These are phyloP conservation scores for Hypomontagnella submonticulosa DNA, from an alignment of 495 filamentous ascomycete genomes.

Conservation along the genomic window DNA sequence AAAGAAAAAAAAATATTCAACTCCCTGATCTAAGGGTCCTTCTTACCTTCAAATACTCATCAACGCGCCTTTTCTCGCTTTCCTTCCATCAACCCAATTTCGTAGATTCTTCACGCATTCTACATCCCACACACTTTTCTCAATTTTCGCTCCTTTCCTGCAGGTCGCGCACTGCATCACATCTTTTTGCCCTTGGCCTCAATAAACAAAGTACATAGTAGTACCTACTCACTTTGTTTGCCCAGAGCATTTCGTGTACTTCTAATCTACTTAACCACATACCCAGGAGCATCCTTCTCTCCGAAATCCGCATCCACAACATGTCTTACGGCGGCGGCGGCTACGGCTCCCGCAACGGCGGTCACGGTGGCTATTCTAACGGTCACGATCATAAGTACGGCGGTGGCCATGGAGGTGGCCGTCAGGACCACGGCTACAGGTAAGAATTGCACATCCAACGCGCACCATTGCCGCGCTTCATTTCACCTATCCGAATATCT, in stretches of 20 bases:
- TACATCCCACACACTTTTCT: constrained; percentile 26
- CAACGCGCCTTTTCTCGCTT: constrained; percentile 15
- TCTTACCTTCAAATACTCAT: constrained; percentile 38
- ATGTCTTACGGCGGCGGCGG: constrained; percentile 84
- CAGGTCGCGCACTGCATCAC: constrained; percentile 37
- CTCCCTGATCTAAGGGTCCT: constrained; percentile 25
- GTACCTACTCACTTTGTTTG: constrained; percentile 41
- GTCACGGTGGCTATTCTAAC: constrained; percentile 57
- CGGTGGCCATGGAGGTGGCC: constrained; percentile 46
- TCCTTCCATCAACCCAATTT: constrained; percentile 32
- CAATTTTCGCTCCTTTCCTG: constrained; percentile 43
- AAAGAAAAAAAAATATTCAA: constrained; percentile 37
- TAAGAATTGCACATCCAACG: constrained; percentile 31
- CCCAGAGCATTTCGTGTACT: constrained; percentile 31
- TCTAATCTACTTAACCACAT: background rate
- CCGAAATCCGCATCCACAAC: constrained; percentile 24
- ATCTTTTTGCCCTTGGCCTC: constrained; percentile 40
- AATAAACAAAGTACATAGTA: too few relatives aligned
- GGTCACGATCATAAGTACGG: constrained; percentile 57
- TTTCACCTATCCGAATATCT: background rate
- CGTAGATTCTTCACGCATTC: constrained; percentile 19
- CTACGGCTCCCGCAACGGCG: constrained; percentile 62
- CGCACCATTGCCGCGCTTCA: background rate
- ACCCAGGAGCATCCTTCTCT: background rate
- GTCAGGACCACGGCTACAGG: constrained; percentile 50